Percentiles rank a stretch among this genome's conserved stretches.
Conservation (phyloP, 1,139 yeast genomes). For the Magnusiomyces sp. region DNA sequence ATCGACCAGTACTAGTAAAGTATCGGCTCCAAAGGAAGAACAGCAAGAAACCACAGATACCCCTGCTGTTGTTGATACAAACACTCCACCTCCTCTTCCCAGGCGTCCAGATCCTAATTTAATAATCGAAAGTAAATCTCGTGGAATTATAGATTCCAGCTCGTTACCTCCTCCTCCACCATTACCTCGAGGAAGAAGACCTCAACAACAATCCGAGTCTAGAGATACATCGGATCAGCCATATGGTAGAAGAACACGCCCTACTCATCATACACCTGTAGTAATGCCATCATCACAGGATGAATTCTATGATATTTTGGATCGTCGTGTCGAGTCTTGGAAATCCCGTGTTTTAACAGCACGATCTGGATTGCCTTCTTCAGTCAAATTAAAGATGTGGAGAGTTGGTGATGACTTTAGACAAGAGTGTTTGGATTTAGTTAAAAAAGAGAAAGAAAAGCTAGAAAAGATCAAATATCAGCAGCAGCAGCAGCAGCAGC, state of each 20-base stretch:
- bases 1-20: neutral
- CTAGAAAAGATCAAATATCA: neutral
- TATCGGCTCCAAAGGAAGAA: neutral
- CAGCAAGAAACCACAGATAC: neutral
- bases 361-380: slow-evolving; percentile 26
- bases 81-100: slow-evolving; percentile 4
- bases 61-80: neutral
- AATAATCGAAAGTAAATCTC: slow-evolving; percentile 1
- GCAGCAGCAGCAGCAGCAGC: neutral
- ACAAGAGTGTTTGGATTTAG: slow-evolving; percentile 18
- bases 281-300: slow-evolving; percentile 26
- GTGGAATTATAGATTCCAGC: slow-evolving; percentile 9
- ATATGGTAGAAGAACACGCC: neutral
- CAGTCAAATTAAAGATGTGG: slow-evolving; percentile 31
- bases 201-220: slow-evolving; percentile 8
- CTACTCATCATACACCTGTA: slow-evolving; percentile 4
- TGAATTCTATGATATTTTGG: slow-evolving; percentile 25
- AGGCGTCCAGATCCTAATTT: slow-evolving; percentile 4
- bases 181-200: slow-evolving; percentile 20
- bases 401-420: slow-evolving; percentile 30
- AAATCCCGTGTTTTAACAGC: slow-evolving; percentile 34
- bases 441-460: neutral
- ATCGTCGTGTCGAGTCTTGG: slow-evolving; percentile 39
- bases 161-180: slow-evolving; percentile 21
- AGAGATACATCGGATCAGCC: neutral